Percentiles rank a stretch among this genome's conserved stretches.
Conservation (phyloP, 192 early-diverging fungal species). For the Chytriomyces hyalinus region DNA sequence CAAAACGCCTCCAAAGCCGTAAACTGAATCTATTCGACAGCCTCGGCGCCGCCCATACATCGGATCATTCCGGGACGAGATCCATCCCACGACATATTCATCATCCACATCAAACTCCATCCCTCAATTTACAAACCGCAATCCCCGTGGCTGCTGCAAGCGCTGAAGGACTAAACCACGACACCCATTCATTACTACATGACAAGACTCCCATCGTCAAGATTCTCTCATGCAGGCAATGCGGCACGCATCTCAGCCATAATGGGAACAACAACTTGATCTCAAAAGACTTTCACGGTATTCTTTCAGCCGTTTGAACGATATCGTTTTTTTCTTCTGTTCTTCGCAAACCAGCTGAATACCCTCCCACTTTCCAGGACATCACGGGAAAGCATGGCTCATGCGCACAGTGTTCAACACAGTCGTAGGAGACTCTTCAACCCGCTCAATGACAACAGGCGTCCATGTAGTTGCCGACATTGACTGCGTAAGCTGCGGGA, state of each 20-base stretch:
- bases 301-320: neutral
- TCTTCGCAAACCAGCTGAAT: neutral
- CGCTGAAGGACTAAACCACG: no score
- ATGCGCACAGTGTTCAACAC: conserved; percentile 70
- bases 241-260: neutral
- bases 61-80: neutral
- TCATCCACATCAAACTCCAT: no score
- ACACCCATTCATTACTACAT: no score
- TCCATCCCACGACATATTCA: no score
- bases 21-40: neutral
- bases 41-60: neutral
- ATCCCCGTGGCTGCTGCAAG: no score
- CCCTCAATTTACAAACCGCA: no score
- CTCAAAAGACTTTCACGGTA: neutral
- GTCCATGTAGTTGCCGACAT: conserved; percentile 74
- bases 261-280: neutral
- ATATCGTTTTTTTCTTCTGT: neutral
- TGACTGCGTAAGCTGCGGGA: conserved; percentile 55
- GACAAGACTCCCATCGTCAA: neutral
- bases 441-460: conserved; percentile 76
- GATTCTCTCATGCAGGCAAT: neutral
- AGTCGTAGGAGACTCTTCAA: conserved; percentile 56
- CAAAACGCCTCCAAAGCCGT: neutral
- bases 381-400: conserved; percentile 70
- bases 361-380: conserved; percentile 60